Conservation (phyloP, 768 basidiomycete species). For the Mycena pura region DNA sequence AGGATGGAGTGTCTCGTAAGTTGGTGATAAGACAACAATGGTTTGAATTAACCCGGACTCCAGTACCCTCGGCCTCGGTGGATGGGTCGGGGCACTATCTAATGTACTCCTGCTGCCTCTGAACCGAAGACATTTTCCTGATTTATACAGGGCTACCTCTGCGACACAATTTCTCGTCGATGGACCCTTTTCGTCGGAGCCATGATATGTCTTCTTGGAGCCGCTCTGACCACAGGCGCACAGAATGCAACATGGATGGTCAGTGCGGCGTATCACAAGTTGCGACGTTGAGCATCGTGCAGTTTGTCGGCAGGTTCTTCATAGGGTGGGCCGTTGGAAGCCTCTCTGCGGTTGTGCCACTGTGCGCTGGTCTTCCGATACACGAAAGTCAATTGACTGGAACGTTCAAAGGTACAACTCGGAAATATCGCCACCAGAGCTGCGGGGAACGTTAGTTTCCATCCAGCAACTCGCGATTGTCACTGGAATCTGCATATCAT, state of each 20-base stretch:
- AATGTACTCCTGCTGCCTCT: conserved; percentile 10
- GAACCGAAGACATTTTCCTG: not conserved
- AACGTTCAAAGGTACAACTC: conserved; percentile 43
- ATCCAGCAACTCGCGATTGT: conserved; percentile 44
- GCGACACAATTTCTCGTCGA: conserved; percentile 29
- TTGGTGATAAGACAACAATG: not conserved
- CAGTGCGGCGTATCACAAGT: not conserved
- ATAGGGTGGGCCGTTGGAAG: conserved; percentile 69
- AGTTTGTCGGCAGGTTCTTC: conserved; percentile 54
- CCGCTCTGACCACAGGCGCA: conserved; percentile 28
- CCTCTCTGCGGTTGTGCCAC: conserved; percentile 43
- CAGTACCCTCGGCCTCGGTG: conserved; percentile 29
- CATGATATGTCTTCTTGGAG: conserved; percentile 26
- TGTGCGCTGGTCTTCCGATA: conserved; percentile 27
- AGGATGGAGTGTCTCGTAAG: conserved; percentile 32
- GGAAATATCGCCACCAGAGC: conserved; percentile 46
- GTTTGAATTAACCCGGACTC: not conserved
- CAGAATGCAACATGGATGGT: conserved; percentile 29
- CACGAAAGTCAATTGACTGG: conserved; percentile 26
- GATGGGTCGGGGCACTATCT: conserved; percentile 27
- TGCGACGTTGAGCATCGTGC: not conserved
- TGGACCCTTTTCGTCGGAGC: conserved; percentile 29
- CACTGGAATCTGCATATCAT: conserved; percentile 35
- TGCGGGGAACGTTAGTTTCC: conserved; percentile 44
- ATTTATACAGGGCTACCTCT: conserved; percentile 25